Conservation (phyloP, 352 stramenopile genomes). For the Phytophthora chlamydospora region DNA sequence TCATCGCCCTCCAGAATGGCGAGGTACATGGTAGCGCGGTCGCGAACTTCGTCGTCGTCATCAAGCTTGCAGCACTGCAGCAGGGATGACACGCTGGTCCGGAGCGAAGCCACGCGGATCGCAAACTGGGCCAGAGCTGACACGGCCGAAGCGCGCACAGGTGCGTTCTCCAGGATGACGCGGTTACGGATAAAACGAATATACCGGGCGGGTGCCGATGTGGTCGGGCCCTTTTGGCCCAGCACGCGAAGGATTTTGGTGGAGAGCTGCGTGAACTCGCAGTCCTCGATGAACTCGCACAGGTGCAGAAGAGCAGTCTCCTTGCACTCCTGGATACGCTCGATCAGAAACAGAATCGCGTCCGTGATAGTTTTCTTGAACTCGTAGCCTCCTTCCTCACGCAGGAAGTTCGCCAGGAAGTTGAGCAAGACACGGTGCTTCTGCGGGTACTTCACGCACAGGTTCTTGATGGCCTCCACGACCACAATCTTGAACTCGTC, state of each 20-base stretch:
- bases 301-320: conserved; percentile 97
- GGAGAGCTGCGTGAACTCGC: conserved; percentile 89
- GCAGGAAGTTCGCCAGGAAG: conserved; percentile 98
- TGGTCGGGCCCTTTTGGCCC: conserved; percentile 94
- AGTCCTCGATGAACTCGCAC: conserved; percentile 99
- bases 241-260: conserved; percentile 97
- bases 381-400: conserved; percentile 96
- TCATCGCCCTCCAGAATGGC: conserved; percentile 74
- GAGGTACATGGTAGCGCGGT: conserved; percentile 91
- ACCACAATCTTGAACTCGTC: conserved; percentile 99
- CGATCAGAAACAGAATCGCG: conserved; percentile 97
- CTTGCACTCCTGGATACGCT: conserved; percentile 97
- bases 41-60: conserved; percentile 98
- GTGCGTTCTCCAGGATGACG: conserved; percentile 98
- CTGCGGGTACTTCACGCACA: conserved; percentile 98
- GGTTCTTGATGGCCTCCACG: conserved; percentile 96
- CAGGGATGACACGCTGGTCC: conserved; percentile 93
- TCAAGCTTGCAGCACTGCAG: conserved; percentile 96
- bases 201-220: conserved; percentile 95
- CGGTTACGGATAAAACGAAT: conserved; percentile 99
- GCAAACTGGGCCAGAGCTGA: conserved; percentile 97
- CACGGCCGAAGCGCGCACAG: conserved; percentile 96
- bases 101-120: conserved; percentile 92
- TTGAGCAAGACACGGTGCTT: conserved; percentile 98
- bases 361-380: conserved; percentile 99